Conservation (phyloP, 192 early-diverging fungal genomes). For the Backusella tarrabulga region DNA sequence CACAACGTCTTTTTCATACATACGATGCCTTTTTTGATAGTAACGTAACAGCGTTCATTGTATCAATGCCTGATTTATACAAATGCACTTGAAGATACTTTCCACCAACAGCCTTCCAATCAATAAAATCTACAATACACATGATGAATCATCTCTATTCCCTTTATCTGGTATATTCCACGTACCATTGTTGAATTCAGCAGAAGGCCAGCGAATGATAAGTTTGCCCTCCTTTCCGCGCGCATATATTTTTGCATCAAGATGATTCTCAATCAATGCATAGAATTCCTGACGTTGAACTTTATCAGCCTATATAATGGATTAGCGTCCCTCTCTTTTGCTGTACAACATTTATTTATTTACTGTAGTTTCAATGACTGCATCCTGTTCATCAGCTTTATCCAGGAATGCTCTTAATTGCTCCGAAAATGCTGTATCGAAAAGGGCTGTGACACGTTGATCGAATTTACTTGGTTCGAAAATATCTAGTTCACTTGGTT, state of each 20-base stretch:
- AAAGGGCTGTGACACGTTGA: constrained; percentile 25
- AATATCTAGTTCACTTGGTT: not conserved
- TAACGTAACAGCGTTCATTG: constrained; percentile 78
- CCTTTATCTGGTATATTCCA: not conserved
- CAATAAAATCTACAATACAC: constrained; percentile 4
- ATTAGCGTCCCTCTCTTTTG: too few relatives aligned
- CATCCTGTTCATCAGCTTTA: constrained; percentile 20
- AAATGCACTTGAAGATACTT: constrained; percentile 82
- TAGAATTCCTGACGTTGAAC: constrained; percentile 10
- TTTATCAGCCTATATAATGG: constrained; percentile 4
- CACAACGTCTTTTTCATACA: constrained; percentile 7
- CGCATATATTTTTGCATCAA: constrained; percentile 3
- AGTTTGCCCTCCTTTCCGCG: constrained; percentile 8
- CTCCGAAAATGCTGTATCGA: not conserved
- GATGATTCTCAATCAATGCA: constrained; percentile 8
- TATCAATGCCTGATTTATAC: constrained; percentile 93
- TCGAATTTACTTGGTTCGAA: constrained; percentile 10
- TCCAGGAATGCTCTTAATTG: constrained; percentile 30
- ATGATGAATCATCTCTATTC: not conserved
- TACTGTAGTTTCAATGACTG: constrained; percentile 23
- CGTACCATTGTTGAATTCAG: not conserved
- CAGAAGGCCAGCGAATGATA: constrained; percentile 14
- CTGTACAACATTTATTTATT: too few relatives aligned
- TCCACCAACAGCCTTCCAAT: constrained; percentile 46
- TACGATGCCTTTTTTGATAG: constrained; percentile 47